Evolutionary conservation across 208 protist genomes (phyloP).

Genomic region (Strigomonas galati): DNA sequence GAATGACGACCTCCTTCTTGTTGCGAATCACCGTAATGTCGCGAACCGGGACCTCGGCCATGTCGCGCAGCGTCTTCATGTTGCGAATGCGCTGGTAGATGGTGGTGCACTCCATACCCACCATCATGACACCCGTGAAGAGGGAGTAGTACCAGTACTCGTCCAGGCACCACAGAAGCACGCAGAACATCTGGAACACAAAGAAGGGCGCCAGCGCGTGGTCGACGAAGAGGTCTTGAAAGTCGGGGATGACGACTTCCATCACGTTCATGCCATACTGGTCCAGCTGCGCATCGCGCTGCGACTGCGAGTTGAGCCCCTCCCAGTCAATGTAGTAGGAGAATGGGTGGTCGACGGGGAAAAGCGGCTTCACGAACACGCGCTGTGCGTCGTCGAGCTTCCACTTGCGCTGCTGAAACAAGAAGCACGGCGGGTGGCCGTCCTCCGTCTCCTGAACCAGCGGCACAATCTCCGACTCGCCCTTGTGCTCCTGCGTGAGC

Average conservation of each 20-base stretch:
- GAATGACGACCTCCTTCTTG: conserved; percentile 53
- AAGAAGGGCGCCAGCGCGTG: conserved; percentile 98
- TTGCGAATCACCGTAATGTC: conserved; percentile 70
- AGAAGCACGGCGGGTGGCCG: conserved; percentile 66
- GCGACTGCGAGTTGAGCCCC: conserved; percentile 53
- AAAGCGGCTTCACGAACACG: conserved; percentile 82
- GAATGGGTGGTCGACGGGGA: conserved; percentile 75
- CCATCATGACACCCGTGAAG: conserved; percentile 97
- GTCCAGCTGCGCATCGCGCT: conserved; percentile 53
- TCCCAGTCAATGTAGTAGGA: conserved; percentile 70
- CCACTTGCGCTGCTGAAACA: conserved; percentile 91
- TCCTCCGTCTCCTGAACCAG: conserved; percentile 55
- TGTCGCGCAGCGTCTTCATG: conserved; percentile 90
- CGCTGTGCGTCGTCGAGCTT: conserved; percentile 60
- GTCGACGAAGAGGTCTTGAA: conserved; percentile 94
- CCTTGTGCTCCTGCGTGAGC: conserved; percentile 72
- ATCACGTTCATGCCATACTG: conserved; percentile 87
- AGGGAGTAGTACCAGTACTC: conserved; percentile 98
- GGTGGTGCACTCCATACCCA: conserved; percentile 96
- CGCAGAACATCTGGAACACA: conserved; percentile 98
- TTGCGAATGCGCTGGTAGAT: conserved; percentile 93
- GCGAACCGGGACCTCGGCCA: conserved; percentile 88
- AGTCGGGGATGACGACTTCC: conserved; percentile 94
- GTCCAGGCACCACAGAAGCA: conserved; percentile 95
- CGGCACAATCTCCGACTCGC: conserved; percentile 81